Percentiles rank a stretch among this genome's conserved stretches.
phyloP scores from a whole-genome alignment of 768 basidiomycete species.

The Amanita fuliginea region DNA sequence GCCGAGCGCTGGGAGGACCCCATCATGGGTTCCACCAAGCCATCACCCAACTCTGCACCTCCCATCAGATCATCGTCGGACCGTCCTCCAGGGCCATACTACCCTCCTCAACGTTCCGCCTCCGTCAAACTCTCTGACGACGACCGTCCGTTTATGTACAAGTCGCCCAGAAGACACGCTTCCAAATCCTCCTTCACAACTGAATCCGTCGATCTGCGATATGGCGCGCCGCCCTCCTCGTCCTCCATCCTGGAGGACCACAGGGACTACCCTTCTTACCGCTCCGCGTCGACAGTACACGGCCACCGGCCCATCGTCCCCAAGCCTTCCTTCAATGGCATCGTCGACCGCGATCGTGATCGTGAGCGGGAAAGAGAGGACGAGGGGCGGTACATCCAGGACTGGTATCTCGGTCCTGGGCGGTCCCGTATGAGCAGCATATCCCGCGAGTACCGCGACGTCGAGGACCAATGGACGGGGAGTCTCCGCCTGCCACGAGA shows the following conservation, averaged over 20 bases:
- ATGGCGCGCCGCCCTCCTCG: background rate
- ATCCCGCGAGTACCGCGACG: background rate
- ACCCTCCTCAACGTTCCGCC: background rate
- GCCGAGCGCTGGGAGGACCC: background rate
- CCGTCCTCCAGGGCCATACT: background rate
- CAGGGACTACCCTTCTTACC: background rate
- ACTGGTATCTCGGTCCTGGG: background rate
- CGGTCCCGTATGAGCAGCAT: background rate
- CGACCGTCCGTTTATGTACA: background rate
- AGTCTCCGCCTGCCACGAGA: background rate
- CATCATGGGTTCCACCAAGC: background rate
- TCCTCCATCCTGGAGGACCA: background rate
- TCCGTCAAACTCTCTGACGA: conserved; percentile 5
- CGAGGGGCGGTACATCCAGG: background rate
- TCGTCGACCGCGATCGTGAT: background rate
- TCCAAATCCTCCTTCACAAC: conserved; percentile 5
- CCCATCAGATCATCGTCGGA: background rate
- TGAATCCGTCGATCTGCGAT: background rate
- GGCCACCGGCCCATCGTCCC: background rate
- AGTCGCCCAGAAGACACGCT: background rate
- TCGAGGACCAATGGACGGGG: conserved; percentile 1
- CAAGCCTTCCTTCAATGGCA: background rate
- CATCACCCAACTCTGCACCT: background rate
- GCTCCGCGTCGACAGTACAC: background rate
- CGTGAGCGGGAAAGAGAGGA: background rate